These are phyloP conservation scores for Zygotorulaspora sp. DNA, from an alignment of 805 yeast genomes.

Conservation along the genomic window DNA sequence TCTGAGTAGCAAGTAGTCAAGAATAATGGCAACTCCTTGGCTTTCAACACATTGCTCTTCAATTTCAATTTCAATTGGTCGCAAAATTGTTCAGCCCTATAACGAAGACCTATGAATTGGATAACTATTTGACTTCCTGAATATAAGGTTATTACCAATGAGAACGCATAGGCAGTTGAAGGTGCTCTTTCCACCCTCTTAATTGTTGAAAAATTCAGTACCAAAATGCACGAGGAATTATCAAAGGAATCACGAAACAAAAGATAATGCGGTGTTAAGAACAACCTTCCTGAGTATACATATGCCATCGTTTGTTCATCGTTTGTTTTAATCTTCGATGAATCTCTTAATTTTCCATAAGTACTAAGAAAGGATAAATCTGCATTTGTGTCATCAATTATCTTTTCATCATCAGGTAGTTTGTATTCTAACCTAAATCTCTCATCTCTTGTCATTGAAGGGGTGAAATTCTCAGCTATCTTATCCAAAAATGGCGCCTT, in stretches of 20 bases:
- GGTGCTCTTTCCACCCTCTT: conserved; percentile 85
- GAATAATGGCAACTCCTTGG: conserved; percentile 59
- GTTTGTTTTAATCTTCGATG: conserved; percentile 8
- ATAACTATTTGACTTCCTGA: conserved; percentile 59
- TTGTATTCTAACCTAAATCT: conserved; percentile 59
- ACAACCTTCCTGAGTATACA: conserved; percentile 59
- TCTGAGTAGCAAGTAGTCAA: conserved; percentile 78
- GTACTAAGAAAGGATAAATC: conserved; percentile 45
- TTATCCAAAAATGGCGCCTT: conserved; percentile 46
- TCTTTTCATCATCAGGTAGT: conserved; percentile 65
- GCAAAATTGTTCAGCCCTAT: conserved; percentile 78
- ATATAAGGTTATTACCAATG: conserved; percentile 65
- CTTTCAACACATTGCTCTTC: conserved; percentile 57
- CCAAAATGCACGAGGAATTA: conserved; percentile 59
- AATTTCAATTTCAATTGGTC: conserved; percentile 57
- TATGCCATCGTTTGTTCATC: conserved; percentile 28
- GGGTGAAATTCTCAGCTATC: conserved; percentile 30
- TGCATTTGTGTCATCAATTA: conserved; percentile 62
- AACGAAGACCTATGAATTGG: conserved; percentile 73
- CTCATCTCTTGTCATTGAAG: conserved; percentile 61
- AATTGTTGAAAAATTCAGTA: conserved; percentile 69
- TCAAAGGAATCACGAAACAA: conserved; percentile 72
- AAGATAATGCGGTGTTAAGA: conserved; percentile 67
- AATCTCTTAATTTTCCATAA: conserved; percentile 17
- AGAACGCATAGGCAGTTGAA: conserved; percentile 68